Evolutionary conservation across 176 grass and related monocot species (phyloP).

Genomic region (Avena eriantha): DNA sequence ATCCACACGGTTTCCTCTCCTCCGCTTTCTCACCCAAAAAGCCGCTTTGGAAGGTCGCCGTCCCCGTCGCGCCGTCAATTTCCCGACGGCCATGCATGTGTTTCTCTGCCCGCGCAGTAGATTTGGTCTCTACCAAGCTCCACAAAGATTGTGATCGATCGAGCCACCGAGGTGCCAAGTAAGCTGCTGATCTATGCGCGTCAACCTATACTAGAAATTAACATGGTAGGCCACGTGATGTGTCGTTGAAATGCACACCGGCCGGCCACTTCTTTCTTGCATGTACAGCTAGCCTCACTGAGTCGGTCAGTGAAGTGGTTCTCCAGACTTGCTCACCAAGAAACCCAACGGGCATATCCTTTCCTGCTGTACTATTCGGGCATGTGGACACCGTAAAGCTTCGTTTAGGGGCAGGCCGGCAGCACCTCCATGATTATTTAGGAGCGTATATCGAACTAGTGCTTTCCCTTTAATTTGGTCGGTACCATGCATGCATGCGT

Average conservation of each 20-base stretch:
- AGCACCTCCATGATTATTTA: not conserved
- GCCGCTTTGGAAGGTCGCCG: not conserved
- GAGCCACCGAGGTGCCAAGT: not conserved
- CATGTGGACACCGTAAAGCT: not conserved
- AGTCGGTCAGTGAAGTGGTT: not conserved
- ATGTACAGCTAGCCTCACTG: not conserved
- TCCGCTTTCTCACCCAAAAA: not conserved
- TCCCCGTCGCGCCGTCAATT: not conserved
- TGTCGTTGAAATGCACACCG: not conserved
- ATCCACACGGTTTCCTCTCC: not conserved
- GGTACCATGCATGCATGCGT: too few relatives aligned
- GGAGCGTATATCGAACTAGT: not conserved
- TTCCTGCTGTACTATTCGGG: not conserved
- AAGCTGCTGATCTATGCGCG: not conserved
- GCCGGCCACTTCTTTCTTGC: not conserved
- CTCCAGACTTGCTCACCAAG: conserved; percentile 37
- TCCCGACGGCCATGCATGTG: conserved; percentile 18
- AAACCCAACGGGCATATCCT: not conserved
- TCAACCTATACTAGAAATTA: not conserved
- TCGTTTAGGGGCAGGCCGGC: not conserved
- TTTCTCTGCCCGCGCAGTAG: not conserved
- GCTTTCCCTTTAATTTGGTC: too few relatives aligned
- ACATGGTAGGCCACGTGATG: conserved; percentile 1
- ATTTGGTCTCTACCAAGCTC: not conserved
- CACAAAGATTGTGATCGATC: not conserved